Evolutionary conservation across 768 basidiomycete species (phyloP), one percentile per base, ranked within the genome.

Genomic region (Suillus brevipes): DNA sequence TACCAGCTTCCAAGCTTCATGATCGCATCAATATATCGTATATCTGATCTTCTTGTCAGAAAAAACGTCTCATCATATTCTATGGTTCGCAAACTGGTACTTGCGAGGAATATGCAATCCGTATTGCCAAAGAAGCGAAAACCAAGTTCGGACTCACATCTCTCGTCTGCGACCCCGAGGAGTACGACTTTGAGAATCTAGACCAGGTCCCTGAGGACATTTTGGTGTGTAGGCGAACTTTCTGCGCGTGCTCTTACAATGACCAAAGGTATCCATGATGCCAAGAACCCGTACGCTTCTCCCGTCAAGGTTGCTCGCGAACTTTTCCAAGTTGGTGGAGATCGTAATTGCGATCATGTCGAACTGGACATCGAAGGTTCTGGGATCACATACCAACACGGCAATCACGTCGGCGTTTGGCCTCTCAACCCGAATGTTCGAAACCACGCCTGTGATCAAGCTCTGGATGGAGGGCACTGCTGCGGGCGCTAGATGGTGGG

Each of bases 31-130:
- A 38, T 62, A 36, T 66, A 53, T 62, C 71, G 65, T 47, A 66
- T 60, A 42, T 13, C 28, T 67, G 23, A 66, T 61, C 28, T 38
- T 7, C 20, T 40, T 63, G 52, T 47, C 72, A 98, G 96, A 97
- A 96, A 87, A 98, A 97, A 78, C 94, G 95, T 66, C 81, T 97
- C 18, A 92, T 94, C 71, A 98, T 99, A 73, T 97, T 99, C 77
- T 99, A 97, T 74, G 97, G 97, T 64, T 98, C 97, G 25, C 97
- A 99, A 75, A 99, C 97, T 0, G 97, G 97, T 64, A 99, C 97
- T 18, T 97, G 97, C 2, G 97, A 99, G 78, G 97, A 99, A 77
- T 97, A 96, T 70, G 96, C 96, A 49, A 95, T 97, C 70, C 92
- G 97, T 76, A 85, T 99, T 12, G 97, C 97, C 16, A 99, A 99